Evolutionary conservation across 495 filamentous ascomycete genomes (phyloP), one percentile per base, ranked within the genome.

Genomic region (Cercophora samala): DNA sequence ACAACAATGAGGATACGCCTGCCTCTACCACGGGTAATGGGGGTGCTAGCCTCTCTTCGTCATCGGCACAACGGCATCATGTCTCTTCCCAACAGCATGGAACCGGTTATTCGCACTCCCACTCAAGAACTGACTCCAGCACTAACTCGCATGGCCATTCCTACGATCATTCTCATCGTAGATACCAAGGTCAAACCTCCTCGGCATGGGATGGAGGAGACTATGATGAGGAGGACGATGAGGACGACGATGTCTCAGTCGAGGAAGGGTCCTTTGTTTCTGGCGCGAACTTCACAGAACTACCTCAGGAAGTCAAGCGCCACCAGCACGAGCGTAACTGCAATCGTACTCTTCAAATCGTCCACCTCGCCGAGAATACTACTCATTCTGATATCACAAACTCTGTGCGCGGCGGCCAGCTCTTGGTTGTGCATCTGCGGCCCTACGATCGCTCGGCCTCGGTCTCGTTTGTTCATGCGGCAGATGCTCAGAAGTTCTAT

Each of bases 371-470:
- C 0, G 86, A 90, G n/a, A 80, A 80, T 1, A 82, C 82, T 53
- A 89, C 86, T 1, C 87, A 92, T 68, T 79, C 80, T 56, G 91
- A 94, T 68, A 82, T 94, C 63, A 81, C 86, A 2, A 80, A 82
- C n/a, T 80, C 82, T 51, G 79, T 94, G 22, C 84, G 87, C 53
- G 91, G 92, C 6, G 92, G 92, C 0, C 79, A 84, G 69, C 74
- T 96, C 5, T 73, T 93, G 8, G 88, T 93, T 70, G 80, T 93
- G 51, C 90, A 86, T 69, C 71, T 93, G 54, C 83, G 88, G 42
- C 74, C 77, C n/a, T 74, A 85, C 52, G 89, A 92, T 56, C 85
- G 83, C 21, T 78, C 77, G 58, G 91, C 88, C 11, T 87, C 80
- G 26, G 82, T 96, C 4, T 90, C 91, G 0, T 94, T 95, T 72